Conservation (phyloP, 2,329 filamentous ascomycete genomes). For the Iodosphaeria phyllophila region DNA sequence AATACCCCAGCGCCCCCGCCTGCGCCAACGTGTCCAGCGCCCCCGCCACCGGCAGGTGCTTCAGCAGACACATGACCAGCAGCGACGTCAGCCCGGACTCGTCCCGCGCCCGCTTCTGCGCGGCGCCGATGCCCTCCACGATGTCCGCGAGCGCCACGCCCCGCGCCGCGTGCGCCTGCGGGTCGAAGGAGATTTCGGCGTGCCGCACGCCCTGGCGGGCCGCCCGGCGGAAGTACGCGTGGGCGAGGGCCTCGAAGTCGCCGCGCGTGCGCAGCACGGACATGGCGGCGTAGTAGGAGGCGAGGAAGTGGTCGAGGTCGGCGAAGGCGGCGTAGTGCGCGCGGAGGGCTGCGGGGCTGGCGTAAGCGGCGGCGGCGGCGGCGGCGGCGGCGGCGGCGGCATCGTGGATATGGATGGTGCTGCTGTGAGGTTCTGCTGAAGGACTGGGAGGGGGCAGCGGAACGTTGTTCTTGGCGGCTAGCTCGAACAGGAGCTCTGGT, state of each 20-base stretch:
- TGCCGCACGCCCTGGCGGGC: conserved; percentile 4
- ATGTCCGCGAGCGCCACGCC: conserved; percentile 2
- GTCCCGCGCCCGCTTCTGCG: conserved; percentile 31
- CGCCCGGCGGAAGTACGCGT: conserved; percentile 3
- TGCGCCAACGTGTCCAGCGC: conserved; percentile 26
- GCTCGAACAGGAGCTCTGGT: conserved; percentile 22
- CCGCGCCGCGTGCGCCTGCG: conserved; percentile 3
- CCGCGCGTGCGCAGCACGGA: conserved; percentile 1
- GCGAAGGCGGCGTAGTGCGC: conserved; percentile 48
- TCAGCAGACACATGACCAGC: conserved; percentile 54
- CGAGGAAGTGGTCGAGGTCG: conserved; percentile 58
- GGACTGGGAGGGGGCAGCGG: conserved; percentile 37
- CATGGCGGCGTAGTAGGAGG: conserved; percentile 17
- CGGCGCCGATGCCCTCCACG: conserved; percentile 2
- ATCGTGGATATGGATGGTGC: too few species aligned
- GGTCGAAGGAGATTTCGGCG: conserved; percentile 5
- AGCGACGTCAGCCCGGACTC: conserved; percentile 47
- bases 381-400: too few species aligned
- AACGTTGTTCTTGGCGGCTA: conserved; percentile 49
- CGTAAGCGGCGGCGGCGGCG: too few species aligned
- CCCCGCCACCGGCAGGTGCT: conserved; percentile 45
- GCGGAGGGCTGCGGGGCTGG: too few species aligned
- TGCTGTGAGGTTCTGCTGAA: too few species aligned
- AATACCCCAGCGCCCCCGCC: conserved; percentile 22
- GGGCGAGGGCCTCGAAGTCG: conserved; percentile 2